A percentile compares a stretch with the other conserved stretches of the same genome.
These are phyloP conservation scores for Metarhizium rileyi DNA, from an alignment of 2,329 filamentous ascomycete genomes.

Conservation along the genomic window DNA sequence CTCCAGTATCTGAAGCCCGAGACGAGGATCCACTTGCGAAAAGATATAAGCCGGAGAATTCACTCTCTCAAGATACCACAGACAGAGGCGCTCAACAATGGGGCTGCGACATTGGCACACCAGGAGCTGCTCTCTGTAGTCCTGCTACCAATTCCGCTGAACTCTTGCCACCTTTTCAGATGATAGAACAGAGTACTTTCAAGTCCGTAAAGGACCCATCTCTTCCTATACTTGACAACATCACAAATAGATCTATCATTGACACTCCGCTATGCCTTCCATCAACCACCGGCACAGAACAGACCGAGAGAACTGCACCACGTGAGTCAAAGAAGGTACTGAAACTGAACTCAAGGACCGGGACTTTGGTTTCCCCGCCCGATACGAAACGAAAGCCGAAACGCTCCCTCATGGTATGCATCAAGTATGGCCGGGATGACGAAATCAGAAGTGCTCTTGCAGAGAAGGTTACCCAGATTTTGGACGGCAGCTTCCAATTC, in stretches of 20 bases:
- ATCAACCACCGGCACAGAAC: not conserved
- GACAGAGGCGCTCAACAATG: not conserved
- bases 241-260: not conserved
- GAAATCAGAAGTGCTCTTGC: slow-evolving; percentile 40
- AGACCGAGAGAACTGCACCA: slow-evolving; percentile 2
- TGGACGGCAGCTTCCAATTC: slow-evolving; percentile 27
- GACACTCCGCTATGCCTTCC: not conserved
- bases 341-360: slow-evolving; percentile 48
- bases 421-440: slow-evolving; percentile 49
- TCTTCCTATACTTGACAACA: not conserved
- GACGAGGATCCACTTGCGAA: not conserved
- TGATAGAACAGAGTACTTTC: not conserved
- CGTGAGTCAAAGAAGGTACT: slow-evolving; percentile 35
- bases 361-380: slow-evolving; percentile 53
- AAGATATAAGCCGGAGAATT: slow-evolving; percentile 6
- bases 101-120: not conserved
- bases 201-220: not conserved
- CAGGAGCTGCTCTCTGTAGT: not conserved
- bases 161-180: not conserved
- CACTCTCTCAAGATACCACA: slow-evolving; percentile 6
- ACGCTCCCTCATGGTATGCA: slow-evolving; percentile 36
- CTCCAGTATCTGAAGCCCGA: not conserved
- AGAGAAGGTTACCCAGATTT: slow-evolving; percentile 52
- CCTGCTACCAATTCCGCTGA: not conserved
- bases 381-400: slow-evolving; percentile 34